Conservation (phyloP, 306 rosid genomes). For the Quercus mongolica region DNA sequence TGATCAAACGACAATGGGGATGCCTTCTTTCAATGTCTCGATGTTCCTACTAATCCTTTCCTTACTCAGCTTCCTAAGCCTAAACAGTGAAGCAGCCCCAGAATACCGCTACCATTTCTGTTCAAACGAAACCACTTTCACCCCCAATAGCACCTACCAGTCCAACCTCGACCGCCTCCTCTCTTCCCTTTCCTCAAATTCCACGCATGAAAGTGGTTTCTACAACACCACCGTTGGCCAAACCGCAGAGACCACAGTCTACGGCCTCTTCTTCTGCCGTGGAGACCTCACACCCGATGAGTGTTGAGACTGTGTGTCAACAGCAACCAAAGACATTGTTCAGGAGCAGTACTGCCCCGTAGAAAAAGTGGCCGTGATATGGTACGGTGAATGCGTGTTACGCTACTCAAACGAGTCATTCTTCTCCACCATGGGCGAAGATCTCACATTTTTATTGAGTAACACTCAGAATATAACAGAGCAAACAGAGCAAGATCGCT, state of each 20-base stretch:
- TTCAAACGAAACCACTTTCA: background rate
- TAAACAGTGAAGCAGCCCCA: background rate
- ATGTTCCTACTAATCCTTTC: background rate
- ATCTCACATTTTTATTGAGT: accelerated
- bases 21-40: background rate
- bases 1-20: too few relatives aligned
- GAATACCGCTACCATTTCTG: background rate
- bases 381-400: constrained; percentile 34
- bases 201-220: background rate
- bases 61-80: background rate
- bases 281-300: background rate
- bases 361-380: constrained; percentile 9
- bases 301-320: constrained; percentile 25
- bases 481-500: background rate
- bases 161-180: background rate
- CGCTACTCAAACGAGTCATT: constrained; percentile 28
- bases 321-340: background rate
- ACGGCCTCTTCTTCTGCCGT: constrained; percentile 5
- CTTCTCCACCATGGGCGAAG: background rate
- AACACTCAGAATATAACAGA: background rate
- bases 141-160: background rate
- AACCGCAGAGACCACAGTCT: background rate
- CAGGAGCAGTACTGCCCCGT: background rate
- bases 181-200: background rate
- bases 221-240: background rate